Base-by-base conservation (phyloP, 2,329 filamentous ascomycete genomes). In the Calcarisporium arbuscula region DNA sequence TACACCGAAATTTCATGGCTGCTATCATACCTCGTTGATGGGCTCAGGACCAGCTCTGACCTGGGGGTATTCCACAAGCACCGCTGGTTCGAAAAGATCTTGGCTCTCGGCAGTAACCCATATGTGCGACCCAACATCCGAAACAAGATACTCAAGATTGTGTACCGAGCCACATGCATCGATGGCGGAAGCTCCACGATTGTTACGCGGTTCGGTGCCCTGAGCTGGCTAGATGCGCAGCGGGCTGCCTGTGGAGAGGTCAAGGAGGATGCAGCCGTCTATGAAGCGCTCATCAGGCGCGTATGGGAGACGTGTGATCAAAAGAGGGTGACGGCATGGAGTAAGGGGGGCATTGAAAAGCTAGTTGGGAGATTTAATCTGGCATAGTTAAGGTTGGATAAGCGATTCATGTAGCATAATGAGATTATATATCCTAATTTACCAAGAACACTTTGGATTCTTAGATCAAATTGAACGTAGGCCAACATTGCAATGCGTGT, bases 161-260 rank as follows among this genome's bases (percentile, higher is more conserved):
- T 94, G 12, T 81, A 80, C 49, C 72, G 82, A 26, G 78, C 80
- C 4, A 79, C 77, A 0, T 71, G 70, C 29, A 74, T 89, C 20
- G 72, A 79, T 19, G 79, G 74, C 2, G 87, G 85, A 1, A 86
- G 83, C 56, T 85, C 80, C 5, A 90, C 83, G n/a, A 65, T 94
- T 29, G 71, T 87, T 23, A 94, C 87, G 2, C 69, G 88, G 37
- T 80, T 82, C 28, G 85, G 84, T 12, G 64, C 84, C 15, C 56
- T 90, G 34, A 80, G 74, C 45, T 94, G 87, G 88, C 66, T 90
- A 8, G 71, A 81, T 39, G 72, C 74, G 39, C 75, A 77, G 47
- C 56, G 72, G 22, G 69, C 68, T 5, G 57, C 64, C 4, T 67
- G 62, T 32, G n/a, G n/a, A n/a, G 55, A 46, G 3, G 42, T 46